Evolutionary conservation across 345 rosid species (phyloP).

Genomic region (Salix dunnii): DNA sequence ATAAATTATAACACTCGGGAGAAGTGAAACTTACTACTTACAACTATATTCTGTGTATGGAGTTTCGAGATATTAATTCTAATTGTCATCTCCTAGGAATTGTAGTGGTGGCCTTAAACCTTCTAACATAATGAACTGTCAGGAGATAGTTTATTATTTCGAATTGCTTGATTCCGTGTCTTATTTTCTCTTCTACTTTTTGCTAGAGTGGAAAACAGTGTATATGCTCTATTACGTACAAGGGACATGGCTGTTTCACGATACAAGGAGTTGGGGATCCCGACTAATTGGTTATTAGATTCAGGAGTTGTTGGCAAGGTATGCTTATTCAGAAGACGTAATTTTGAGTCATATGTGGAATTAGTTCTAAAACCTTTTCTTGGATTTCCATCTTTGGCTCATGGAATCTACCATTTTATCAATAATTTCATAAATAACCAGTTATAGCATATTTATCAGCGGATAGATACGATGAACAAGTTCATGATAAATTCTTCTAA

Average conservation of each 20-base stretch:
- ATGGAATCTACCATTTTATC: not conserved
- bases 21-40: not conserved
- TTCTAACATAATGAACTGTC: not conserved
- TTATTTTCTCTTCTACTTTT: conserved; percentile 6
- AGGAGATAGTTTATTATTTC: not conserved
- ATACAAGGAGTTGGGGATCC: conserved; percentile 84
- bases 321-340: conserved; percentile 2
- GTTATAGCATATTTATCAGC: not conserved
- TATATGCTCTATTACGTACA: conserved; percentile 84
- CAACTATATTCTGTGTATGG: not conserved
- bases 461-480: not conserved
- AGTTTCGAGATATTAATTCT: not conserved
- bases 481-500: not conserved
- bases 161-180: not conserved
- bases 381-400: not conserved
- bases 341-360: not conserved
- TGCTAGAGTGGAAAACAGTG: conserved; percentile 84
- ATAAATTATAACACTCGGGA: not conserved
- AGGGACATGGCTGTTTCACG: conserved; percentile 91
- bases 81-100: not conserved
- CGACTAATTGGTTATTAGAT: conserved; percentile 80
- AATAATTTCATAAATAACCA: not conserved
- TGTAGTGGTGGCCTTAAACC: not conserved
- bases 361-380: not conserved
- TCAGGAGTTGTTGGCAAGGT: conserved; percentile 97